Conservation (phyloP, 208 protist species). For the Leishmania lainsoni region DNA sequence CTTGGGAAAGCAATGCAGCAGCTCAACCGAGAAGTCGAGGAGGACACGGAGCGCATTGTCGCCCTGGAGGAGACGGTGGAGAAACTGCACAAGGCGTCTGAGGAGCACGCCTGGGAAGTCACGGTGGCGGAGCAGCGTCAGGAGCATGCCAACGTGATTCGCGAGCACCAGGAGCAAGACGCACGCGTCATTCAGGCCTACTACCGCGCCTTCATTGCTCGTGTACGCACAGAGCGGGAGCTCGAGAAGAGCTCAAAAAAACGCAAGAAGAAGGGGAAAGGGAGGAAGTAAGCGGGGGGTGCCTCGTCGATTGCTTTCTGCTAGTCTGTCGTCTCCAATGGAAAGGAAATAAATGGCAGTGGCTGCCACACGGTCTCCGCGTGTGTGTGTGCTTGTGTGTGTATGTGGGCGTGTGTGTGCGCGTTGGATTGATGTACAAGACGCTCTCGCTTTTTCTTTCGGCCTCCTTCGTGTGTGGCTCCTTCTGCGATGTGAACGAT, state of each 20-base stretch:
- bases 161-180: conserved; percentile 39
- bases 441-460: neutral
- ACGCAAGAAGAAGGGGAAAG: conserved; percentile 46
- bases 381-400: neutral
- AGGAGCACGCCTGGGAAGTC: conserved; percentile 74
- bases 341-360: neutral
- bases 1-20: conserved; percentile 41
- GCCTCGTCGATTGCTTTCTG: neutral
- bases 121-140: conserved; percentile 70
- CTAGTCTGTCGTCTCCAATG: neutral
- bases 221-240: conserved; percentile 44
- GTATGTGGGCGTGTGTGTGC: neutral
- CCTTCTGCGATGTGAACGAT: neutral
- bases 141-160: conserved; percentile 62
- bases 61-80: conserved; percentile 65
- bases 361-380: neutral
- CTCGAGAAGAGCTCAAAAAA: conserved; percentile 43
- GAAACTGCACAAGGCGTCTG: conserved; percentile 51
- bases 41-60: conserved; percentile 73
- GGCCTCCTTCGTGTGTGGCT: neutral
- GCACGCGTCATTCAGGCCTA: conserved; percentile 86
- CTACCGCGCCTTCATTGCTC: conserved; percentile 68
- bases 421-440: neutral
- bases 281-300: conserved; percentile 31
- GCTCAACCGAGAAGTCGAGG: conserved; percentile 77